Percentiles rank a stretch among this genome's conserved stretches.
phyloP scores from a whole-genome alignment of 2,329 filamentous ascomycete species.

The Trichoderma koningiopsis region DNA sequence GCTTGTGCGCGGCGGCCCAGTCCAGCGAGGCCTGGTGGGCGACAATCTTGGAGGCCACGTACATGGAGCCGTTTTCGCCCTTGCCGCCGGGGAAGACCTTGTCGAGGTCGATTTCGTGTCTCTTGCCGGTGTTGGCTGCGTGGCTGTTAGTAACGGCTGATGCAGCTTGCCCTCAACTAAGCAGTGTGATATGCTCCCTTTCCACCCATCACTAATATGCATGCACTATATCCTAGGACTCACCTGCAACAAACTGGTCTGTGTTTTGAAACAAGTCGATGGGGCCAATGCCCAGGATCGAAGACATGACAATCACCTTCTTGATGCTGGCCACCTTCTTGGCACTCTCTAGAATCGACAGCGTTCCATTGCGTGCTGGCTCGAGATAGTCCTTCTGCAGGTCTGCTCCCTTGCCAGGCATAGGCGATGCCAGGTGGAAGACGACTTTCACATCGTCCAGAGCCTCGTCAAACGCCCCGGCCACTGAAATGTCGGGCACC shows the following conservation, averaged over 20 bases:
- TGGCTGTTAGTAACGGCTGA: neutral
- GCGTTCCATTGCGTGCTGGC: conserved; percentile 26
- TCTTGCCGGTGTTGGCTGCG: conserved; percentile 15
- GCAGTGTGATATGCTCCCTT: neutral
- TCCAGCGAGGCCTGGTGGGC: conserved; percentile 27
- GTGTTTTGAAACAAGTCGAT: conserved; percentile 8
- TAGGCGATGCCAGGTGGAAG: conserved; percentile 34
- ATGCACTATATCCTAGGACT: neutral
- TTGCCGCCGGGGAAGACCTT: neutral
- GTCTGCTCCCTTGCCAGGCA: conserved; percentile 27
- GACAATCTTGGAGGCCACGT: conserved; percentile 29
- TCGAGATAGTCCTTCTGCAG: conserved; percentile 27
- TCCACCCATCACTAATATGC: neutral
- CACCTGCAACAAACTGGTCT: conserved; percentile 13
- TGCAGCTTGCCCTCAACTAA: no score
- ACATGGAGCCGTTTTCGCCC: conserved; percentile 16
- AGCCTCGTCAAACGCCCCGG: conserved; percentile 40
- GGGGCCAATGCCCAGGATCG: conserved; percentile 26
- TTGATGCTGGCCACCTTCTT: conserved; percentile 17
- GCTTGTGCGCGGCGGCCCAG: conserved; percentile 26
- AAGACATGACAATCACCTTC: conserved; percentile 27
- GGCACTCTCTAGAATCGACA: conserved; percentile 26
- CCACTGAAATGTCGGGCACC: conserved; percentile 33
- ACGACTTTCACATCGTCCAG: conserved; percentile 42
- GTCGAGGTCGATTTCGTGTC: conserved; percentile 14